A percentile compares a stretch with the other conserved stretches of the same genome.
These are phyloP conservation scores for Lodderomyces jiufengensis DNA, from an alignment of 1,139 yeast genomes.

Conservation along the genomic window DNA sequence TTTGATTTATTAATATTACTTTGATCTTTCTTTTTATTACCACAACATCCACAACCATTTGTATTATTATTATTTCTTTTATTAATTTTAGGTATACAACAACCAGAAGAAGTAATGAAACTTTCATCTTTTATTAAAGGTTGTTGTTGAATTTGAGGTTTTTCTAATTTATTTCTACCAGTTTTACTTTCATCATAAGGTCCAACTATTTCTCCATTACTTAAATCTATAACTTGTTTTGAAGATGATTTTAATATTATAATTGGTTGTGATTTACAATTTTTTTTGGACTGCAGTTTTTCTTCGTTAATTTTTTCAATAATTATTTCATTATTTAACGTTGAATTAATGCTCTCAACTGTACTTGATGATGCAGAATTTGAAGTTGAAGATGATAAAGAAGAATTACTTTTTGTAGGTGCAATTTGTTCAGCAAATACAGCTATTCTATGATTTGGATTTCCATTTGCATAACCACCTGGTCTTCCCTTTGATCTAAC, in stretches of 20 bases:
- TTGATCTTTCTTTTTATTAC: conserved; percentile 17
- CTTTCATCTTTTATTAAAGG: conserved; percentile 32
- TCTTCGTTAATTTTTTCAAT: not conserved
- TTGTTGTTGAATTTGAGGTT: conserved; percentile 21
- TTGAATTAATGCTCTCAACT: too few species aligned
- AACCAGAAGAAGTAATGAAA: conserved; percentile 33
- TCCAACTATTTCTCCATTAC: conserved; percentile 43
- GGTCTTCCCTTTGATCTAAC: conserved; percentile 92
- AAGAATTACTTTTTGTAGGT: too few species aligned
- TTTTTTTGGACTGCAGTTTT: conserved; percentile 1
- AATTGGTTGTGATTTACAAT: conserved; percentile 27
- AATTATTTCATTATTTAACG: too few species aligned
- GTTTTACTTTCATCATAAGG: conserved; percentile 29
- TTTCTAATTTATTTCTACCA: conserved; percentile 11
- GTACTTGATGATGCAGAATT: not conserved
- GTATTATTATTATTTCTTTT: conserved; percentile 15
- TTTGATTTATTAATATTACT: conserved; percentile 29
- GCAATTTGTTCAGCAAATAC: conserved; percentile 52
- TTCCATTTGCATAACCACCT: conserved; percentile 42
- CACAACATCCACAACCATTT: conserved; percentile 20
- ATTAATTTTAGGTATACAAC: conserved; percentile 23
- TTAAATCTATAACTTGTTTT: conserved; percentile 49
- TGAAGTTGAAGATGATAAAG: conserved; percentile 1
- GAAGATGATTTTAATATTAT: conserved; percentile 45
- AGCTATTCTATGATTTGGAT: conserved; percentile 52